Percentiles rank a stretch among this genome's conserved stretches.
These are phyloP conservation scores for Cryptococcus neoformans DNA, from an alignment of 1,284 basidiomycete species.

Conservation along the genomic window DNA sequence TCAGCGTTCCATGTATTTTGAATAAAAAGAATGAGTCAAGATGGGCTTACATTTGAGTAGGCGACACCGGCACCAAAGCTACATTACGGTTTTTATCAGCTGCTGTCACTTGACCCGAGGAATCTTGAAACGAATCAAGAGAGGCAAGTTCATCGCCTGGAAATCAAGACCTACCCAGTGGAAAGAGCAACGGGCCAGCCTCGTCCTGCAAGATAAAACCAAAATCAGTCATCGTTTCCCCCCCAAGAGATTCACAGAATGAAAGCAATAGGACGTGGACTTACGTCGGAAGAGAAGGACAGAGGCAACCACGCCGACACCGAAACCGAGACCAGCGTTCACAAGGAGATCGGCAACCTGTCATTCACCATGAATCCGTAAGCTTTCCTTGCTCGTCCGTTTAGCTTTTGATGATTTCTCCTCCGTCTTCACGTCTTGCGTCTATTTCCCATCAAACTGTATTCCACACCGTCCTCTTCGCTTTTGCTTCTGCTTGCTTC, in stretches of 20 bases:
- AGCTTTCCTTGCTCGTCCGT: background rate
- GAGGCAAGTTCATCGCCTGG: background rate
- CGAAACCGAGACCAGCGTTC: conserved; percentile 86
- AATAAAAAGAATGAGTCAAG: background rate
- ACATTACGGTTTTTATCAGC: background rate
- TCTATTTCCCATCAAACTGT: too few species aligned
- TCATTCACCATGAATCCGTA: background rate
- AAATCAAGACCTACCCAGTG: conserved; percentile 71
- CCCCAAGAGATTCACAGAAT: background rate
- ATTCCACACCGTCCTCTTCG: too few species aligned
- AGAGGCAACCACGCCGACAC: conserved; percentile 88
- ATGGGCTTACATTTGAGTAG: conserved; percentile 58
- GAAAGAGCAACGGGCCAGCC: conserved; percentile 93
- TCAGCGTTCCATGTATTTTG: background rate
- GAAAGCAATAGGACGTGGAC: conserved; percentile 47
- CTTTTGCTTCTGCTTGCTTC: too few species aligned
- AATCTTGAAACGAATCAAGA: too few species aligned
- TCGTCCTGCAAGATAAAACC: conserved; percentile 63
- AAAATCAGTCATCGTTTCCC: background rate
- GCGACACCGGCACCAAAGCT: conserved; percentile 64
- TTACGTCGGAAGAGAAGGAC: conserved; percentile 92
- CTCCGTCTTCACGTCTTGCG: too few species aligned
- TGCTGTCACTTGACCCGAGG: too few species aligned
- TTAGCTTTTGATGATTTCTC: too few species aligned
- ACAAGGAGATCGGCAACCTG: conserved; percentile 54